Base-by-base conservation (phyloP, 179 eudicot species). In the Kewa caespitosa region DNA sequence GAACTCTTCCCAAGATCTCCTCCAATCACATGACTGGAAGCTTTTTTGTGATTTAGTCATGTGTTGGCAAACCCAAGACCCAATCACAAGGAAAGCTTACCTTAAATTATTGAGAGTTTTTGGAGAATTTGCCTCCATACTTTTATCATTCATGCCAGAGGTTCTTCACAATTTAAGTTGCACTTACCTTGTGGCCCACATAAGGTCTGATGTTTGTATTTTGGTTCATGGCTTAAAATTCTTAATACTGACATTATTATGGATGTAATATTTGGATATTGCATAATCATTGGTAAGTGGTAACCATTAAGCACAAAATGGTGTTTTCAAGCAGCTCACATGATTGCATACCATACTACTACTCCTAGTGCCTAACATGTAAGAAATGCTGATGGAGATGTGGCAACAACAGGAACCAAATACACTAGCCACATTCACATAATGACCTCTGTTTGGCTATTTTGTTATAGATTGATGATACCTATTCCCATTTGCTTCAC, bases 51-150 rank as follows among this genome's bases (percentile, higher is more conserved):
- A 54, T 69, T 66, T 12, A 25, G 33, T 75, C 79, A 80, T 76
- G 71, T 78, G 80, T 73, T 73, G 57, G 72, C 74, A 73, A 68
- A 66, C 14, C 74, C 77, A 76, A 72, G n/a, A 62, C 52, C 76
- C 38, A 70, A 38, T 33, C 81, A 72, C 31, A 71, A 20, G 67
- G 18, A 37, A 69, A 36, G 32, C 42, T 57, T 17, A 54, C 28
- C 34, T 63, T 20, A 54, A 57, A 33, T 36, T 48, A 36, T 52
- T 28, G 38, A 43, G 27, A 43, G 14, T 1, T 38, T 37, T 33
- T 34, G 36, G 14, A 37, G 69, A 33, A n/a, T n/a, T n/a, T n/a
- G n/a, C n/a, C n/a, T 64, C 23, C 41, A 64, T 33, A 33, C 31
- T 36, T 1, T 36, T 33, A 8, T n/a, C 8, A 6, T 46, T 23